A percentile compares a stretch with the other conserved stretches of the same genome.
phyloP scores from a whole-genome alignment of 352 stramenopile species.

The Pythium monospermum region DNA sequence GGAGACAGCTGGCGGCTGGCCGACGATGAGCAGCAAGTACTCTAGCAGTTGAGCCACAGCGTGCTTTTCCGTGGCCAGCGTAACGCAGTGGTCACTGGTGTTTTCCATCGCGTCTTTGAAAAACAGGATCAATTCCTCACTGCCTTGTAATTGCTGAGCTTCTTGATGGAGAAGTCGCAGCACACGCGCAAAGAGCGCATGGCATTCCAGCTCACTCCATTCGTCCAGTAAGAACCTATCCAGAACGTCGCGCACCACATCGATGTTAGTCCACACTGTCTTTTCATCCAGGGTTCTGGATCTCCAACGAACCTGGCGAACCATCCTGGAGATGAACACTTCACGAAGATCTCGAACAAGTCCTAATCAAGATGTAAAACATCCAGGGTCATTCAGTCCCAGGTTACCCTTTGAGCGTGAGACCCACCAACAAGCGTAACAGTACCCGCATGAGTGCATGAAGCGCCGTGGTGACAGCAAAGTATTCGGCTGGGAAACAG shows the following conservation, averaged over 20 bases:
- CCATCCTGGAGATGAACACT: conserved; percentile 32
- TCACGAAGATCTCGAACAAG: conserved; percentile 22
- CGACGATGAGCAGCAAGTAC: conserved; percentile 14
- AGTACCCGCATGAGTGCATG: conserved; percentile 21
- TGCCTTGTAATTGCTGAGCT: conserved; percentile 14
- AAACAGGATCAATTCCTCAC: conserved; percentile 9
- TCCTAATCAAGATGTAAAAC: conserved; percentile 17
- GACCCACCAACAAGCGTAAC: background rate
- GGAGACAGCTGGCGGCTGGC: background rate
- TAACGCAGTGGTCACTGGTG: background rate
- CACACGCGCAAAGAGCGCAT: conserved; percentile 3
- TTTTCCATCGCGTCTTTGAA: conserved; percentile 5
- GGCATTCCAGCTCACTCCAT: conserved; percentile 21
- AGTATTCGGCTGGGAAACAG: conserved; percentile 27
- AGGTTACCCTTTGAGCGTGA: too few relatives aligned
- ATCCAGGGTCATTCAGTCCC: too few relatives aligned
- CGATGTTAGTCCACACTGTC: too few relatives aligned
- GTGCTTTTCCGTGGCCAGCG: conserved; percentile 1
- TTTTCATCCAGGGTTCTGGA: too few relatives aligned
- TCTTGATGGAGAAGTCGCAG: conserved; percentile 17
- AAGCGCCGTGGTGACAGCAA: conserved; percentile 17
- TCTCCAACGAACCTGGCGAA: conserved; percentile 24
- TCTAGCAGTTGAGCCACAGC: conserved; percentile 8
- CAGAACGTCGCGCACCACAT: too few relatives aligned
- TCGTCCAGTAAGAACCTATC: conserved; percentile 22